Evolutionary conservation across 352 stramenopile species (phyloP).

Genomic region (Pythium scleroteichum): DNA sequence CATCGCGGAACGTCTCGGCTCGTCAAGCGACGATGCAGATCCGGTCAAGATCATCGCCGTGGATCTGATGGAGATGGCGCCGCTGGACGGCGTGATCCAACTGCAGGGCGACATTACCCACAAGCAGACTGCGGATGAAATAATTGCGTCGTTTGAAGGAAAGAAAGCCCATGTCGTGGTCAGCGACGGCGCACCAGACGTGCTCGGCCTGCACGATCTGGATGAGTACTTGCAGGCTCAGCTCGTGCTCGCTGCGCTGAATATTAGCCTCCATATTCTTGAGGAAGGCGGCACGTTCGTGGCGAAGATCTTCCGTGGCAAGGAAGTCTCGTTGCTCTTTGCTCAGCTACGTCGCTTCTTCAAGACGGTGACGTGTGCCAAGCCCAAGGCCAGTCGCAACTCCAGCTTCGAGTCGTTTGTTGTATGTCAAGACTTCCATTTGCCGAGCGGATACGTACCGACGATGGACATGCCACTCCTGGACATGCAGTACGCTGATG

Average conservation of each 20-base stretch:
- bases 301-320: conserved; percentile 85
- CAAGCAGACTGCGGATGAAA: conserved; percentile 68
- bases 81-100: conserved; percentile 84
- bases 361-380: conserved; percentile 68
- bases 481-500: conserved; percentile 64
- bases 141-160: conserved; percentile 65
- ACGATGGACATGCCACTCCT: conserved; percentile 75
- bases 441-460: conserved; percentile 49
- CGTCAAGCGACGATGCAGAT: conserved; percentile 13
- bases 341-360: conserved; percentile 76
- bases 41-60: conserved; percentile 67
- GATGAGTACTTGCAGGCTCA: conserved; percentile 85
- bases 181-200: conserved; percentile 98
- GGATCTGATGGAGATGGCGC: conserved; percentile 96
- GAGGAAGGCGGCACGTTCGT: conserved; percentile 76
- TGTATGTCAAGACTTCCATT: conserved; percentile 65
- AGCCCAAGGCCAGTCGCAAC: conserved; percentile 85
- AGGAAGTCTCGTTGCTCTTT: conserved; percentile 75
- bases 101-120: conserved; percentile 85
- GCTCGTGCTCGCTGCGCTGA: conserved; percentile 75
- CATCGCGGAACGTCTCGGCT: conserved; percentile 70
- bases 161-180: conserved; percentile 97
- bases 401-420: conserved; percentile 86
- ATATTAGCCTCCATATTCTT: conserved; percentile 79
- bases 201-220: conserved; percentile 85